phyloP scores from a whole-genome alignment of 202 grass and related monocot genomes.

The Digitaria exilis region DNA sequence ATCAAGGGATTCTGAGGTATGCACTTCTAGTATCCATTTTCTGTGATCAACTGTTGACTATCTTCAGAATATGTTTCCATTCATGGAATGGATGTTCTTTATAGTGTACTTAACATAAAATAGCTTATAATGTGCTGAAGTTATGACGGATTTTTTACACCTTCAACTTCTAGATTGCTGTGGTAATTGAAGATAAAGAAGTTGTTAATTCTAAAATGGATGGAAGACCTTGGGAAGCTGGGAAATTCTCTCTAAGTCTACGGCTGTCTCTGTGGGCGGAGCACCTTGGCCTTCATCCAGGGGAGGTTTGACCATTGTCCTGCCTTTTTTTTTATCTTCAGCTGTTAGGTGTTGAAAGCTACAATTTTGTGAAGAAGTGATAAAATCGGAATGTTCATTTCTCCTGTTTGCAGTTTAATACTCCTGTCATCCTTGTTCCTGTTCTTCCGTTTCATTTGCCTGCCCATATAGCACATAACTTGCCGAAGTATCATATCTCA shows the following conservation, averaged over 20 bases:
- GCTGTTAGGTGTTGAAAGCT: not conserved
- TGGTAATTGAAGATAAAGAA: conserved; percentile 98
- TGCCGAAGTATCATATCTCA: not conserved
- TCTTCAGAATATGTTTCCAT: conserved; percentile 19
- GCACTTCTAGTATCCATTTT: conserved; percentile 23
- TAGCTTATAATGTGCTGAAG: not conserved
- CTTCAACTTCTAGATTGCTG: conserved; percentile 74
- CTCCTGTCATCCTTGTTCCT: not conserved
- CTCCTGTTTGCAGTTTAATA: not conserved
- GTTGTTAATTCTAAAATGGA: conserved; percentile 91
- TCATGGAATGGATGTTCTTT: conserved; percentile 11
- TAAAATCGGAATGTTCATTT: conserved; percentile 17
- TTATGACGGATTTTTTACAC: not conserved
- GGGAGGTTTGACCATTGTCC: conserved; percentile 64
- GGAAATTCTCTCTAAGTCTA: conserved; percentile 83
- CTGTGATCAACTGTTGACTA: not conserved
- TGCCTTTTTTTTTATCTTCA: conserved; percentile 2
- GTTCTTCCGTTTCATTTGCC: not conserved
- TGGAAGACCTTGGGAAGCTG: conserved; percentile 94
- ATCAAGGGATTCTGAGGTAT: conserved; percentile 97
- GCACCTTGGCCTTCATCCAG: conserved; percentile 85
- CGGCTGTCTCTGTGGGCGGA: conserved; percentile 87
- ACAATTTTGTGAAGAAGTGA: not conserved
- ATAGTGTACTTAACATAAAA: conserved; percentile 20
- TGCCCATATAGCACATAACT: not conserved